Base-by-base conservation (phyloP, 352 stramenopile species). In the Blastocystis sp. region DNA sequence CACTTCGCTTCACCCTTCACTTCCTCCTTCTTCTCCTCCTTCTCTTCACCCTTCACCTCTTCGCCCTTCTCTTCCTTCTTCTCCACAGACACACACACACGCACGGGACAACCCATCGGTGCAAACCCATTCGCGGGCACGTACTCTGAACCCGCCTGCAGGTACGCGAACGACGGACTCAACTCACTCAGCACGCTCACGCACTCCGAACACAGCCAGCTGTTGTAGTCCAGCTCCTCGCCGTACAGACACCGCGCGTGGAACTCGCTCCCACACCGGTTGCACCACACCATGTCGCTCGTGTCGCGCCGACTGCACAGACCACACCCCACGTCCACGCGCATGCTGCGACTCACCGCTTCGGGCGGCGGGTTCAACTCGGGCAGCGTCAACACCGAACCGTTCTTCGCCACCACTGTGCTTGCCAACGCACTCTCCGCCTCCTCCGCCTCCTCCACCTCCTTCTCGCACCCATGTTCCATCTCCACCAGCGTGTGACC, bases 161-260 rank as follows among this genome's bases (percentile, higher is more conserved):
- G 52, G 23, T 76, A 76, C 34, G 10, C 9, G n/a, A 28, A 76
- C 41, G 5, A 11, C 17, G 41, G 9, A 52, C 38, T 76, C 65
- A 76, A 7, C 5, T 56, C 5, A 41, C n/a, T 52, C 65, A 76
- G 23, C 34, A 76, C 23, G 4, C 9, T 23, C 10, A 3, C 23
- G 34, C 65, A 76, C 10, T 34, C 23, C 41, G 9, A n/a, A 76
- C 65, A 76, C 41, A 76, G 19, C 65, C 65, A 76, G 34, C 52
- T 56, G 41, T 76, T 76, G 65, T 76, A 76, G 65, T 76, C 65
- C 34, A 56, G 14, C 65, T 76, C 65, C 3, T 76, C 23, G 5
- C 65, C 65, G 52, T 76, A 76, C 65, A 76, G 23, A 76, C 65
- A 76, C 17, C 41, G 9, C 34, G 65, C 65, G 34, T 76, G 65